phyloP scores from a whole-genome alignment of 2,329 filamentous ascomycete species.

The Colletotrichum magnum region DNA sequence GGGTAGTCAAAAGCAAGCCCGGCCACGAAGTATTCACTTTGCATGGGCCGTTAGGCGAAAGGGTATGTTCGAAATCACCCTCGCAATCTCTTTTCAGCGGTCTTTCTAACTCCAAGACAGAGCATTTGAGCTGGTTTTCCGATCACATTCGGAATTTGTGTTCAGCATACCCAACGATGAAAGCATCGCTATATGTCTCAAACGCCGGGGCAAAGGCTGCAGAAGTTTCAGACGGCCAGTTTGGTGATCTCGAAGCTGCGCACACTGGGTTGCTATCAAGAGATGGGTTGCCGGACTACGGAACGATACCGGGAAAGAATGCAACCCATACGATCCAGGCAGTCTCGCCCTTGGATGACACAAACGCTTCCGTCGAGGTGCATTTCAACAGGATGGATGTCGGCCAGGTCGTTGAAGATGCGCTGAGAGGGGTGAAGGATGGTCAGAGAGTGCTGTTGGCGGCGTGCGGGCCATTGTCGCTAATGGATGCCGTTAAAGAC shows the following conservation, averaged over 20 bases:
- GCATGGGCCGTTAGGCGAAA: slow-evolving; percentile 19
- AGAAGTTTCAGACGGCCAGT: no score
- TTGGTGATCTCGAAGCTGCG: no score
- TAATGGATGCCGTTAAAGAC: slow-evolving; percentile 23
- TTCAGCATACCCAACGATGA: no score
- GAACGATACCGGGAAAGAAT: no score
- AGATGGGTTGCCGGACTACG: no score
- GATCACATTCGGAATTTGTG: background rate
- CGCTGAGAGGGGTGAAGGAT: background rate
- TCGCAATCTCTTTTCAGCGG: background rate
- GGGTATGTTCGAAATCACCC: background rate
- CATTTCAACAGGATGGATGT: background rate
- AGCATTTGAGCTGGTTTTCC: slow-evolving; percentile 3
- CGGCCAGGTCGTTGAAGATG: background rate
- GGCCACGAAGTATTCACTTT: background rate
- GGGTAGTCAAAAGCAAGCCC: background rate
- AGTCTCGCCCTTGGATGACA: no score
- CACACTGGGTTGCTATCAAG: no score
- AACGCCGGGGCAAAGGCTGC: background rate
- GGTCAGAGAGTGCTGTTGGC: slow-evolving; percentile 5
- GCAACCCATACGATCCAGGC: no score
- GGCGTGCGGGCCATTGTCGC: slow-evolving; percentile 14
- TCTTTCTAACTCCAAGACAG: background rate
- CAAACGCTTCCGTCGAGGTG: background rate
- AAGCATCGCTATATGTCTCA: background rate